Percentiles rank a stretch among this genome's conserved stretches.
Evolutionary conservation across 768 basidiomycete species (phyloP).

Genomic region (Clathrus columnatus): DNA sequence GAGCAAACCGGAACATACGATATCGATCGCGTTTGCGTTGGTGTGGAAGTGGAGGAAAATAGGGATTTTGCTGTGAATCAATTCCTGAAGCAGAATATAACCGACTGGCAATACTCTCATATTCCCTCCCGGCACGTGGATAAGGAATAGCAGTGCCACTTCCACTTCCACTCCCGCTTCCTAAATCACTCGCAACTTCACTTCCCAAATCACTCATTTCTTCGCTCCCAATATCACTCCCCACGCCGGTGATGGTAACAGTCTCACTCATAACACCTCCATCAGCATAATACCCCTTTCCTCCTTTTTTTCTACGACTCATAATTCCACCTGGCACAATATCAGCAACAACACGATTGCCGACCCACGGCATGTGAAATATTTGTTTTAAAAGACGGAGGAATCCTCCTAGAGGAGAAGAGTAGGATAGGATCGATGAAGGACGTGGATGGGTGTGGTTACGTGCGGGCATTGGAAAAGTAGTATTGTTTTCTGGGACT

Average conservation of each 20-base stretch:
- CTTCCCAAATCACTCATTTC: constrained; percentile 58
- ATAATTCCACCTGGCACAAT: constrained; percentile 1
- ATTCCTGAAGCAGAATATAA: background rate
- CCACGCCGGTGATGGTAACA: constrained; percentile 16
- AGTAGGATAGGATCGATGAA: background rate
- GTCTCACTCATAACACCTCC: constrained; percentile 20
- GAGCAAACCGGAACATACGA: background rate
- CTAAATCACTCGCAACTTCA: constrained; percentile 22
- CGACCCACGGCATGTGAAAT: constrained; percentile 7
- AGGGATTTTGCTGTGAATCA: too few relatives aligned
- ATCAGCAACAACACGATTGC: constrained; percentile 6
- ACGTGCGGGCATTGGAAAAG: background rate
- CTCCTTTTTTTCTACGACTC: constrained; percentile 7
- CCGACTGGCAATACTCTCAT: background rate
- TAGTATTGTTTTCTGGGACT: too few relatives aligned
- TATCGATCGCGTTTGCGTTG: background rate
- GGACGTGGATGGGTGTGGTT: background rate
- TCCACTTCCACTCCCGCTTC: background rate
- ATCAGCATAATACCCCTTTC: constrained; percentile 6
- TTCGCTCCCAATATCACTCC: constrained; percentile 20
- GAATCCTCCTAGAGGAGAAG: background rate
- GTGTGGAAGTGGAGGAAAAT: too few relatives aligned
- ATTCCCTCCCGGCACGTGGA: background rate
- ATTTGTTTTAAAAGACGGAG: background rate
- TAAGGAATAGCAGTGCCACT: background rate